Base-by-base conservation (phyloP, 2,329 filamentous ascomycete genomes). In the Penicillium palitans region DNA sequence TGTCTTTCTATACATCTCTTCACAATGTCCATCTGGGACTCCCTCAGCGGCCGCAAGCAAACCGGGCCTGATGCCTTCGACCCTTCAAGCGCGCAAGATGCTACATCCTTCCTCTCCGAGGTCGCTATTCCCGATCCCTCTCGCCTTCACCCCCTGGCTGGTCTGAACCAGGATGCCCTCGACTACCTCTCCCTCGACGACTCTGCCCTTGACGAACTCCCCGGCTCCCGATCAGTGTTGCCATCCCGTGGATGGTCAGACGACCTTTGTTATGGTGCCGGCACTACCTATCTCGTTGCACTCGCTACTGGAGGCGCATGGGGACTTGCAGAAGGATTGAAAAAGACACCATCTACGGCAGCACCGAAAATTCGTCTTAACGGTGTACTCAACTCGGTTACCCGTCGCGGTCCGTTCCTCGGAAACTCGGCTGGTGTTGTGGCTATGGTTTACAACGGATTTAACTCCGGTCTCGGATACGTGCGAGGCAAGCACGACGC, bases 181-280 rank as follows among this genome's bases (percentile, higher is more conserved):
- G 95, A 99, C 76, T 99, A 99, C 78, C 85, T 99, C 65, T 88
- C 89, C 27, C 88, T 99, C 71, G 95, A 99, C 79, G 96, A 99
- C 74, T 90, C 91, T 50, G 86, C 88, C 29, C 86, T 97, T 58
- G 92, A 91, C 61, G 88, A 96, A 70, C 84, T 96, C 21, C 92
- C 93, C 49, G 93, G 92, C 71, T 84, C 87, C 59, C 90, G 90
- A 74, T 96, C 93, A 44, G 89, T 93, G 55, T 85, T 99, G 55
- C 95, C 96, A 44, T 97, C 93, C 57, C 89, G 95, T 75, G 95
- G 95, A 74, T 99, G 96, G 87, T 96, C 93, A 61, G 95, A 99
- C 74, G 95, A 99, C 76, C 86, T 99, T 60, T 98, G 95, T 80
- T 99, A 99, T 76, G 95, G 96, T 72, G 96, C 95, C 24, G 95